phyloP scores from a whole-genome alignment of 2,329 filamentous ascomycete species.

The Hymenoscyphus repandus region DNA sequence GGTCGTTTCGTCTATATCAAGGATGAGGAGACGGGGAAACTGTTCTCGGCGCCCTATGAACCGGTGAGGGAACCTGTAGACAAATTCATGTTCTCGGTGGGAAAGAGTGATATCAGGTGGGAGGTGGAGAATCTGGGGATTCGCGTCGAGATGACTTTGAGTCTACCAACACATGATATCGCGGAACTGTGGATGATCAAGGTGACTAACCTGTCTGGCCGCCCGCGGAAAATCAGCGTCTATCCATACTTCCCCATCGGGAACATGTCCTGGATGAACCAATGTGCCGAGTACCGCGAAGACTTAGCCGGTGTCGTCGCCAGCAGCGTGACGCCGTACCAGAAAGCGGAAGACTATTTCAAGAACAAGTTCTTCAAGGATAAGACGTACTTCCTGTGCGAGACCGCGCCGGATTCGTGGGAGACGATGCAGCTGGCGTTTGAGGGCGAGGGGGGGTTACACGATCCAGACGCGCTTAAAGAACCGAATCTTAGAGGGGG shows the following conservation, averaged over 20 bases:
- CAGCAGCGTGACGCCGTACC: slow-evolving; percentile 50
- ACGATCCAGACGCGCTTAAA: slow-evolving; percentile 42
- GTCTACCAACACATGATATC: slow-evolving; percentile 48
- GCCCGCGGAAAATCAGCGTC: slow-evolving; percentile 43
- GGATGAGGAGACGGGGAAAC: slow-evolving; percentile 44
- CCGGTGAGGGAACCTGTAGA: slow-evolving; percentile 45
- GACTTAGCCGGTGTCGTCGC: slow-evolving; percentile 46
- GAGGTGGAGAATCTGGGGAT: slow-evolving; percentile 45
- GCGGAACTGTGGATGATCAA: slow-evolving; percentile 51
- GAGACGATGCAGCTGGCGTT: slow-evolving; percentile 48
- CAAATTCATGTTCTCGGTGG: slow-evolving; percentile 47
- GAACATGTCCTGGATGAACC: slow-evolving; percentile 61
- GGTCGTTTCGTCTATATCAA: slow-evolving; percentile 56
- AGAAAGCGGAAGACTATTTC: slow-evolving; percentile 51
- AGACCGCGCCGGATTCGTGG: slow-evolving; percentile 46
- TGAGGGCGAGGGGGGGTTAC: slow-evolving; percentile 51
- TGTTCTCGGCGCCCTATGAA: slow-evolving; percentile 53
- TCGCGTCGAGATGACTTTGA: slow-evolving; percentile 46
- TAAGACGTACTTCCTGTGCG: slow-evolving; percentile 52
- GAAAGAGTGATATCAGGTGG: slow-evolving; percentile 52
- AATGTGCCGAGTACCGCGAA: slow-evolving; percentile 46
- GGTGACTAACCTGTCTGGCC: slow-evolving; percentile 44
- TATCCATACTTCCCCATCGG: slow-evolving; percentile 54
- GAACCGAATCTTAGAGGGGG: slow-evolving; percentile 37
- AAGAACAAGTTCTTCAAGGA: slow-evolving; percentile 53